Conservation (phyloP, 2,329 filamentous ascomycete species). For the Pseudogymnoascus sp. region DNA sequence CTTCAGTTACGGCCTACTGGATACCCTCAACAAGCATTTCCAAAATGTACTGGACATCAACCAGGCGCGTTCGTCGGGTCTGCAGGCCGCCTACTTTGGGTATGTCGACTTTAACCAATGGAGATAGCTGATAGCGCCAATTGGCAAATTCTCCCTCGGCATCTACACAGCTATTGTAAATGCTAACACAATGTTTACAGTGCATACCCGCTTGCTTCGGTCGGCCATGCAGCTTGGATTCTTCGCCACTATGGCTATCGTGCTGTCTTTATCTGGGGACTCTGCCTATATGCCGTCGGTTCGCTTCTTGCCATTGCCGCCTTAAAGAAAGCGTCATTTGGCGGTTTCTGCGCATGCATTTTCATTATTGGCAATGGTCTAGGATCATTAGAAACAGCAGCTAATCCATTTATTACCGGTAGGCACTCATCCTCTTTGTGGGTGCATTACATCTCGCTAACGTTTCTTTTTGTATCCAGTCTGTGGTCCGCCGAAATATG, state of each 20-base stretch:
- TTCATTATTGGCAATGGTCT: slow-evolving; percentile 69
- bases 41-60: slow-evolving; percentile 33
- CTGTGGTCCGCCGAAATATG: slow-evolving; percentile 53
- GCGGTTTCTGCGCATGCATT: slow-evolving; percentile 24
- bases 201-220: slow-evolving; percentile 63
- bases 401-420: slow-evolving; percentile 50
- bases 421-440: background rate
- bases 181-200: background rate
- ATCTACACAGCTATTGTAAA: background rate
- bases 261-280: slow-evolving; percentile 57
- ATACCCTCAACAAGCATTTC: slow-evolving; percentile 36
- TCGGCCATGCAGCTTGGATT: slow-evolving; percentile 59
- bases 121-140: background rate
- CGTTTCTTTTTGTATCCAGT: background rate
- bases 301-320: slow-evolving; percentile 52
- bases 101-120: background rate
- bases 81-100: slow-evolving; percentile 32
- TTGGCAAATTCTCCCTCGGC: background rate
- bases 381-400: slow-evolving; percentile 66
- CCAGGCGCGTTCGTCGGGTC: slow-evolving; percentile 5
- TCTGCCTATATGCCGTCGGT: slow-evolving; percentile 56
- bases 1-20: slow-evolving; percentile 36
- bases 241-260: slow-evolving; percentile 56
- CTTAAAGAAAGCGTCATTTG: slow-evolving; percentile 43
- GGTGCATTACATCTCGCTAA: background rate